Evolutionary conservation across 2,329 filamentous ascomycete genomes (phyloP).

Genomic region (Trichophyton verrucosum): DNA sequence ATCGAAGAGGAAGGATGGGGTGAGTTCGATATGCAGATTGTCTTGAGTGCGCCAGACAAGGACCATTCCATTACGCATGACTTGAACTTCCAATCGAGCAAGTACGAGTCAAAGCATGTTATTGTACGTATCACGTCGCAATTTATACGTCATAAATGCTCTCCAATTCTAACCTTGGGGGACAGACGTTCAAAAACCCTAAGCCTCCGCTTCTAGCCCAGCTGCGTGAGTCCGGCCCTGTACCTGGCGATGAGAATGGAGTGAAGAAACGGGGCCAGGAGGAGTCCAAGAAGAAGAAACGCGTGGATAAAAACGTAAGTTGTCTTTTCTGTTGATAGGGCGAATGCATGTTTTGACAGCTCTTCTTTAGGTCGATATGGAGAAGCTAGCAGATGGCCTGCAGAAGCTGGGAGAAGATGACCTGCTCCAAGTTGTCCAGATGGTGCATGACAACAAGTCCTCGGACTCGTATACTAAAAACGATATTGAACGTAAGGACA

Average conservation of each 20-base stretch:
- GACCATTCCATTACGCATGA: conserved; percentile 75
- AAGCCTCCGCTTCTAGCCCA: conserved; percentile 69
- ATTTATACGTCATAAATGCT: neutral
- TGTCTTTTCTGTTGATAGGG: neutral
- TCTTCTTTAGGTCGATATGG: conserved; percentile 58
- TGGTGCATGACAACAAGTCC: conserved; percentile 95
- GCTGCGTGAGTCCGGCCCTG: conserved; percentile 70
- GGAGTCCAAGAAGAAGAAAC: conserved; percentile 65
- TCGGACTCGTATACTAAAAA: conserved; percentile 94
- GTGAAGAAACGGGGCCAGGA: conserved; percentile 51
- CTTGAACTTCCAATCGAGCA: conserved; percentile 71
- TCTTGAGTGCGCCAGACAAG: conserved; percentile 73
- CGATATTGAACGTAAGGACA: conserved; percentile 70
- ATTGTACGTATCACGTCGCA: conserved; percentile 41
- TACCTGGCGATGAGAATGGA: conserved; percentile 60
- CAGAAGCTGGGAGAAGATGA: conserved; percentile 88
- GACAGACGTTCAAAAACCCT: conserved; percentile 74
- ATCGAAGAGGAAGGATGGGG: conserved; percentile 96
- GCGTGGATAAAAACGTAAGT: conserved; percentile 48
- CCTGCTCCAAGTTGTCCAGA: conserved; percentile 83
- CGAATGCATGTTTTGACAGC: neutral
- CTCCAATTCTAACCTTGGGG: neutral
- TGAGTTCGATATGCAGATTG: conserved; percentile 90
- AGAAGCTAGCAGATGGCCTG: conserved; percentile 88
- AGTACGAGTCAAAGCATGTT: conserved; percentile 71